Conservation (phyloP, 176 grass and related monocot genomes). For the Cocos nucifera region DNA sequence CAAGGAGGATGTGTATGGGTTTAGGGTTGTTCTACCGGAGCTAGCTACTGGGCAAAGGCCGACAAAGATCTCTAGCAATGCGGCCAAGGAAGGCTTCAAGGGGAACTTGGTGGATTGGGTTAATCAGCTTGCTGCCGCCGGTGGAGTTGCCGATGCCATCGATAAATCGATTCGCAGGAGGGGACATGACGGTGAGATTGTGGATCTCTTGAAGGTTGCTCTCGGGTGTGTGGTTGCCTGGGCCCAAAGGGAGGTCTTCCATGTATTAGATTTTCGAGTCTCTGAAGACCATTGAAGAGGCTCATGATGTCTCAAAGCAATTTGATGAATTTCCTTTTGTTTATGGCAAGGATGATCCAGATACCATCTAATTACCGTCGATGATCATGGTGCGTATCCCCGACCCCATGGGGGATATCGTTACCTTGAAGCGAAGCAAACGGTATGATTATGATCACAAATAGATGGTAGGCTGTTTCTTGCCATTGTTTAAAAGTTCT, state of each 20-base stretch:
- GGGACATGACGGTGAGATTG: constrained; percentile 14
- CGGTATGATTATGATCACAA: background rate
- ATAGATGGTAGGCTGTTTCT: background rate
- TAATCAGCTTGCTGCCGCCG: background rate
- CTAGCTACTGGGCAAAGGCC: constrained; percentile 6
- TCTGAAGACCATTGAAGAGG: constrained; percentile 9
- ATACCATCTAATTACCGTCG: too few species aligned
- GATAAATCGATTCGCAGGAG: background rate
- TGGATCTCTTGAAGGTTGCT: constrained; percentile 16
- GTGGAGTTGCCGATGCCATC: constrained; percentile 3
- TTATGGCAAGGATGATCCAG: constrained; percentile 1
- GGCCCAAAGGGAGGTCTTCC: constrained; percentile 1
- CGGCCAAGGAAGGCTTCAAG: constrained; percentile 3
- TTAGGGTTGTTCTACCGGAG: constrained; percentile 20
- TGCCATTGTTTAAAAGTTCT: background rate
- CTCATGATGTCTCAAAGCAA: constrained; percentile 4
- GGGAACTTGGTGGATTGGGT: constrained; percentile 29
- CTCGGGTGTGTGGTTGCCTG: background rate
- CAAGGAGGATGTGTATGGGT: constrained; percentile 14
- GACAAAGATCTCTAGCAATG: background rate
- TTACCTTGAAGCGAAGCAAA: background rate
- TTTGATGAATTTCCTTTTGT: constrained; percentile 20
- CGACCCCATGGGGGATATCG: too few species aligned
- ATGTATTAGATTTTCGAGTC: constrained; percentile 7
- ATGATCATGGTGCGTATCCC: too few species aligned